A percentile compares a stretch with the other conserved stretches of the same genome.
These are phyloP conservation scores for Podospora australis DNA, from an alignment of 495 filamentous ascomycete genomes.

Conservation along the genomic window DNA sequence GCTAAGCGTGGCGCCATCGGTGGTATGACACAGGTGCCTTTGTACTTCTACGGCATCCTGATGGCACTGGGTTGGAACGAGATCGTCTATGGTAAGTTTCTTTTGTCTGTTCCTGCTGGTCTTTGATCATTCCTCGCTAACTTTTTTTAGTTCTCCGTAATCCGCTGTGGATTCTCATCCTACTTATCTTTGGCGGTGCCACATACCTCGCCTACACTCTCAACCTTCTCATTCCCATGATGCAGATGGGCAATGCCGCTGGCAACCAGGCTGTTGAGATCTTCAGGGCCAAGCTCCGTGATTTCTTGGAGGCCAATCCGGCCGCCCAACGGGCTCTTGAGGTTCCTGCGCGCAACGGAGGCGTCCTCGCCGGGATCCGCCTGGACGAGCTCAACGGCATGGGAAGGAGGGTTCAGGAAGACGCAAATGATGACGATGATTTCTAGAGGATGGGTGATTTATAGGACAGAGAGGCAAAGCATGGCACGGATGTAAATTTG, in stretches of 20 bases:
- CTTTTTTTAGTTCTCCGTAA: conserved; percentile 70
- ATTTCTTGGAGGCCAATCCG: conserved; percentile 77
- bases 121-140: conserved; percentile 27
- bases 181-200: conserved; percentile 66
- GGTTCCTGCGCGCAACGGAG: conserved; percentile 48
- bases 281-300: conserved; percentile 78
- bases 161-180: conserved; percentile 82
- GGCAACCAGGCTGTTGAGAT: conserved; percentile 79
- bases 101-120: background rate
- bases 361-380: conserved; percentile 45
- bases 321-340: conserved; percentile 73
- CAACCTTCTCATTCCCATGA: conserved; percentile 91
- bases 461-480: background rate
- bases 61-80: conserved; percentile 96
- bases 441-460: conserved; percentile 29
- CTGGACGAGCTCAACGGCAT: conserved; percentile 55
- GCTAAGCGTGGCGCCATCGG: conserved; percentile 95
- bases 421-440: conserved; percentile 46
- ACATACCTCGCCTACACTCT: conserved; percentile 87
- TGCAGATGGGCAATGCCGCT: conserved; percentile 89
- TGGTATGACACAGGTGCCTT: conserved; percentile 85
- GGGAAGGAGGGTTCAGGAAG: conserved; percentile 46
- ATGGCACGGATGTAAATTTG: too few relatives aligned
- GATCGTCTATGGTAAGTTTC: conserved; percentile 73
- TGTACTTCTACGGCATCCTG: conserved; percentile 88